Evolutionary conservation across 1,284 basidiomycete species (phyloP).

Genomic region (Inonotus hispidus): DNA sequence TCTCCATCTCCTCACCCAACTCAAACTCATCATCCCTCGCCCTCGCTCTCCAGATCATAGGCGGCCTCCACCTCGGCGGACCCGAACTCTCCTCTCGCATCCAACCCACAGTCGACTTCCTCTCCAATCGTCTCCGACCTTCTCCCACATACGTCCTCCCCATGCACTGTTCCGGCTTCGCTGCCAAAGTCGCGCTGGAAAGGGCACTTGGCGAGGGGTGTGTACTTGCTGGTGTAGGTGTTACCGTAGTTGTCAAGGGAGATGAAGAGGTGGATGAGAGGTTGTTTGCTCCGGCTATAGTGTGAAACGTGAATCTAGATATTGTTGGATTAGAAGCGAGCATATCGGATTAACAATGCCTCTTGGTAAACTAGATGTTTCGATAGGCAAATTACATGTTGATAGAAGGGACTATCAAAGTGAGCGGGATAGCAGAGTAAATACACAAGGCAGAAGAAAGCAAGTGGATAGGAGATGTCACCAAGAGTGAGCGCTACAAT

Average conservation of each 20-base stretch:
- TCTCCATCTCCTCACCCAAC: not conserved
- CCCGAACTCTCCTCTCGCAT: slow-evolving; percentile 59
- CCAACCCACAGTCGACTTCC: slow-evolving; percentile 63
- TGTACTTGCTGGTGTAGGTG: slow-evolving; percentile 71
- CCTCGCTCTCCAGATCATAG: slow-evolving; percentile 49
- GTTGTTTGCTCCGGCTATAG: slow-evolving; percentile 16
- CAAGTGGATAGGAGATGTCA: not conserved
- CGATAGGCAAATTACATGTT: too few relatives aligned
- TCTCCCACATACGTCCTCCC: slow-evolving; percentile 68
- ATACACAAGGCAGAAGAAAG: not conserved
- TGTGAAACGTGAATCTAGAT: too few relatives aligned
- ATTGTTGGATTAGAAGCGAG: too few relatives aligned
- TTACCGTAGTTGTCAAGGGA: slow-evolving; percentile 47
- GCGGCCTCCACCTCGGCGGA: slow-evolving; percentile 74
- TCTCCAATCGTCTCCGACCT: slow-evolving; percentile 53
- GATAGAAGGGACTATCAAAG: too few relatives aligned
- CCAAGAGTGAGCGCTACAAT: too few relatives aligned
- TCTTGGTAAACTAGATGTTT: too few relatives aligned
- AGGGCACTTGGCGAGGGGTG: slow-evolving; percentile 64
- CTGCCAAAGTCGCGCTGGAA: slow-evolving; percentile 62
- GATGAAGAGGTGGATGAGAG: slow-evolving; percentile 10
- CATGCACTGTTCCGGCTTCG: slow-evolving; percentile 80
- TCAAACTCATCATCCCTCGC: not conserved
- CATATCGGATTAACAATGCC: too few relatives aligned
- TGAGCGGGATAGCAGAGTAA: not conserved